Base-by-base conservation (phyloP, 164 flowering plant species). In the Protea cynaroides region DNA sequence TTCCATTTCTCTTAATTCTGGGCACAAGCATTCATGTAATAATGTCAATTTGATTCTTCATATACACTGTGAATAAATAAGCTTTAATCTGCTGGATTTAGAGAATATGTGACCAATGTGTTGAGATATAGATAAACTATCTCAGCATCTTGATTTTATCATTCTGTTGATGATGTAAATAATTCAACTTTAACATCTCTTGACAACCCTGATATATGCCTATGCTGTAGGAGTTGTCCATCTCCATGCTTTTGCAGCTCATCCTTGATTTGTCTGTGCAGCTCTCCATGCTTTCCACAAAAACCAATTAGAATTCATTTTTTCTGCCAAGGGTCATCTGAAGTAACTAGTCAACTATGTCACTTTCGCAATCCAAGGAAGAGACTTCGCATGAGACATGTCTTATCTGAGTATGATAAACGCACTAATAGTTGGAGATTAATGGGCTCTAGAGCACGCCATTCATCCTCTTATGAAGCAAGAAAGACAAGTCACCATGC, bases 261-360 rank as follows among this genome's bases (percentile, higher is more conserved):
- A 67, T 68, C 40, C 61, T 62, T 63, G 17, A 63, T 69, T 69
- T 49, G 21, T 59, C 29, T 67, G 70, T 76, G 80, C 88, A 90
- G 96, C 69, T 75, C 81, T 72, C 75, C 80, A 59, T 69, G 83
- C 73, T 29, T 69, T 68, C 65, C 86, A 23, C 69, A 43, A 40
- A 78, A 72, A 67, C 65, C 83, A 56, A 56, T 43, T 44, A 71
- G 70, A 73, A 57, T 62, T 62, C 64, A 55, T 58, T 63, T 69
- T 62, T 70, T 74, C 52, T 77, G 74, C 65, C 73, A 64, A 74
- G 67, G 72, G 53, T 77, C 62, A 46, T 66, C 69, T 63, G 69
- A 71, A 29, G 69, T 76, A 46, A 78, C 80, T 68, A 68, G 58
- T 25, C 38, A 71, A 52, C 55, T 76, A 56, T 74, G 63, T 67